Evolutionary conservation across 129 eudicot species (phyloP).

Genomic region (Dittrichia graveolens): DNA sequence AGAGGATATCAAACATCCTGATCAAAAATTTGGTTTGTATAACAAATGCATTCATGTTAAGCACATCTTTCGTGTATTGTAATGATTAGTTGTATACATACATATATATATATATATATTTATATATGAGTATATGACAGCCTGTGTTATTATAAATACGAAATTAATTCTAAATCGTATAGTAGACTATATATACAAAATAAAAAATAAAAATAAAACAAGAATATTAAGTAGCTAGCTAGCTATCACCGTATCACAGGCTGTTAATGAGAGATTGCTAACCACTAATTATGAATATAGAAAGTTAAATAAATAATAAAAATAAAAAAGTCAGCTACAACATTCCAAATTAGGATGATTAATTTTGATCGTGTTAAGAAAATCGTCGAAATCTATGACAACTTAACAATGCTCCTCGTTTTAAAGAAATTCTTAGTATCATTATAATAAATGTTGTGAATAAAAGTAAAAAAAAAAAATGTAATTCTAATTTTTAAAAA

Average conservation of each 20-base stretch:
- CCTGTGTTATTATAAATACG: constrained; percentile 3
- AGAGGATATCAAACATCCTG: no score
- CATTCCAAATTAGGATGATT: not conserved
- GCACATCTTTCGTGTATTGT: constrained; percentile 22
- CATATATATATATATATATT: not conserved
- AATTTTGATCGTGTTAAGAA: no score
- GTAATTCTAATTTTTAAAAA: no score
- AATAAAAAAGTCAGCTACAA: not conserved
- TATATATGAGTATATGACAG: constrained; percentile 7
- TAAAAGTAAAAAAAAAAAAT: no score
- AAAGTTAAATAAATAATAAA: not conserved
- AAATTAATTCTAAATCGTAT: not conserved
- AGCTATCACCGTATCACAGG: constrained; percentile 21
- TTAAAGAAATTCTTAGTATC: no score
- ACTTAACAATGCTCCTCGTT: no score
- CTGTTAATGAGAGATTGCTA: constrained; percentile 1
- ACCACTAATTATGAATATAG: not conserved
- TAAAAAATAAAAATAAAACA: not conserved
- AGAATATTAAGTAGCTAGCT: not conserved
- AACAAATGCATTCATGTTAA: not conserved
- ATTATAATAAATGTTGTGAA: no score
- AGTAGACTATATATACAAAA: not conserved
- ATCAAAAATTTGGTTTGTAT: no score
- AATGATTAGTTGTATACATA: constrained; percentile 12
- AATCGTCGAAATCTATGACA: no score